Conservation (phyloP, 2,329 filamentous ascomycete species). For the Ophiostoma perfectum region DNA sequence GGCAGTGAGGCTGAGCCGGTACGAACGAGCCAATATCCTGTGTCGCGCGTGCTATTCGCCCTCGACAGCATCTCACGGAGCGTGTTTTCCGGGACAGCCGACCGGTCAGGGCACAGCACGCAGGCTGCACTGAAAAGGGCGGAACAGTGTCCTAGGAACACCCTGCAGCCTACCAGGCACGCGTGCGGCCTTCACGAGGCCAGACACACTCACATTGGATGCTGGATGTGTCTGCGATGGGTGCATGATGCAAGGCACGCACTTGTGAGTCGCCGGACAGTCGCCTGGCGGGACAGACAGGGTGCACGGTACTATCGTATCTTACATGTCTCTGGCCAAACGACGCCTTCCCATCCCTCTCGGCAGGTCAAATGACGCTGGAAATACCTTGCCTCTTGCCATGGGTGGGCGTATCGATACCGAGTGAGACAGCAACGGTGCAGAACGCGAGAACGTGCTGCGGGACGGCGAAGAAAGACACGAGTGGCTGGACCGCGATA, state of each 20-base stretch:
- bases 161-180: too few relatives aligned
- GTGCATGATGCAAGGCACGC: not conserved
- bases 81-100: slow-evolving; percentile 2
- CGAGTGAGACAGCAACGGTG: slow-evolving; percentile 1
- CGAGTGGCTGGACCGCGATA: not conserved
- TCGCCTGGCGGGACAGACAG: too few relatives aligned
- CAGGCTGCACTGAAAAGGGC: too few relatives aligned
- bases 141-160: too few relatives aligned
- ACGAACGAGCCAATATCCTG: not conserved
- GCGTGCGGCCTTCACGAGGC: too few relatives aligned
- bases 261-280: too few relatives aligned
- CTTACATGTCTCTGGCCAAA: too few relatives aligned
- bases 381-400: too few relatives aligned
- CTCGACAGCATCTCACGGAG: not conserved
- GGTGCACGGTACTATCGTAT: too few relatives aligned
- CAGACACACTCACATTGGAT: too few relatives aligned
- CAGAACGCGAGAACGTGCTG: slow-evolving; percentile 1
- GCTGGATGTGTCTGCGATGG: too few relatives aligned
- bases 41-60: not conserved
- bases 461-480: not conserved
- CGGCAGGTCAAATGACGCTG: not conserved
- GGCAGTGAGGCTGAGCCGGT: not conserved
- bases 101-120: not conserved
- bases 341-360: too few relatives aligned
- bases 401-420: not conserved